Evolutionary conservation across 176 grass and related monocot genomes (phyloP), one percentile per base, ranked within the genome.

Genomic region (Metroxylon sagu): DNA sequence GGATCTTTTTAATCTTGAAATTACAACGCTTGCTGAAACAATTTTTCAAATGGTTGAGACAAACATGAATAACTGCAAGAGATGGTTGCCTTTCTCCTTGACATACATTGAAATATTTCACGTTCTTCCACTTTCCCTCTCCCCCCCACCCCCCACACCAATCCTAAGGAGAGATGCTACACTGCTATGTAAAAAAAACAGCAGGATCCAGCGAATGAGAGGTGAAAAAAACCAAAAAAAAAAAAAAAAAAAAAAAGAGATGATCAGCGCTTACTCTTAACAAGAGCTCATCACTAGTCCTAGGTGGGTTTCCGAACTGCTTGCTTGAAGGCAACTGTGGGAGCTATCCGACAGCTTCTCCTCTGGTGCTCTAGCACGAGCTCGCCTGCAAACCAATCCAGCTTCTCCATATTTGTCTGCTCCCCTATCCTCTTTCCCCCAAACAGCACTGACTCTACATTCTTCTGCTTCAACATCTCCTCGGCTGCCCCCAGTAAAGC

Each of bases 301-400:
- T 70, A 74, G 53, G 49, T 25, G 53, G 71, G 60, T 63, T 59
- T 74, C 30, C 56, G 25, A 56, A 77, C 71, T 55, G 75, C 56
- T 75, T 96, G 83, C 83, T 98, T 98, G 84, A 98, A 81, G 53
- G 83, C 84, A 59, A 98, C 94, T 15, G 94, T 98, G 51, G 94
- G 94, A 50, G 88, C 94, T 67, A 92, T 98, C 31, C 94, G 73
- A 52, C 79, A 79, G 23, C 76, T 72, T 60, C 94, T 73, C 60
- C 64, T 78, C 71, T 82, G 84, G 63, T 89, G 94, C 71, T 98
- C 94, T 4, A 76, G 76, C 5, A 89, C 78, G 25, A 98, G 88
- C 64, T 93, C 79, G 54, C 59, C 70, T 0, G 94, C 88, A 77
- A 98, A 86, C 67, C 67, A 62, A 25, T 98, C 93, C 73, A 98